Conservation (phyloP, 768 basidiomycete genomes). For the Pulveroboletus sp. region DNA sequence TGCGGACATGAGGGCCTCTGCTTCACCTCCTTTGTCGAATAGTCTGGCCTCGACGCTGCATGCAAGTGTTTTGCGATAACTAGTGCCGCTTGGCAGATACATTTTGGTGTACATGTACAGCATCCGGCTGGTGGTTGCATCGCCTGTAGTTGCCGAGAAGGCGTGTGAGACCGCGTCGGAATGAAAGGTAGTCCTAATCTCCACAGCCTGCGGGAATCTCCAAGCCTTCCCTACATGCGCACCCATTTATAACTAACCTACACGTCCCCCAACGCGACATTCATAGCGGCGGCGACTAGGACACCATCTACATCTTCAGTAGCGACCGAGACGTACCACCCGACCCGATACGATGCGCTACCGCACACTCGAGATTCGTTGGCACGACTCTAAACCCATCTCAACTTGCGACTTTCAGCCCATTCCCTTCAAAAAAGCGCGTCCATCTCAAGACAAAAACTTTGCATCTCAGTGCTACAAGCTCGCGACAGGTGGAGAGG, state of each 20-base stretch:
- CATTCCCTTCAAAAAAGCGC: conserved; percentile 72
- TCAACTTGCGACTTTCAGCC: conserved; percentile 97
- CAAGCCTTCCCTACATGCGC: conserved; percentile 1
- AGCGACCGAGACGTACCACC: neutral
- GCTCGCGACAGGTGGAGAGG: conserved; percentile 92
- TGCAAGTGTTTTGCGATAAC: conserved; percentile 24
- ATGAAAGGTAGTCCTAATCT: conserved; percentile 11
- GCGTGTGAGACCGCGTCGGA: conserved; percentile 22
- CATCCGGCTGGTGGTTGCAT: conserved; percentile 3
- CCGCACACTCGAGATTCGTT: conserved; percentile 88
- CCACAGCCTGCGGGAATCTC: neutral
- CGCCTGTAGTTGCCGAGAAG: conserved; percentile 2
- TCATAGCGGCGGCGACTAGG: conserved; percentile 9
- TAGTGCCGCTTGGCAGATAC: neutral
- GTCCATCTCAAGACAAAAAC: conserved; percentile 51
- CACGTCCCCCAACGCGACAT: conserved; percentile 5
- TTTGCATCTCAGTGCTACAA: conserved; percentile 76
- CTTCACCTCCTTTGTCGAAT: conserved; percentile 18
- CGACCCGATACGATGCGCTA: conserved; percentile 58
- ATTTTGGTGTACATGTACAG: conserved; percentile 1
- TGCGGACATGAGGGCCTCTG: conserved; percentile 15
- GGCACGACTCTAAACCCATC: conserved; percentile 95
- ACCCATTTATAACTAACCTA: conserved; percentile 3
- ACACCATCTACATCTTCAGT: neutral
- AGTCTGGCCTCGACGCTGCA: conserved; percentile 25